Percentiles rank a stretch among this genome's conserved stretches.
Conservation (phyloP, 2,329 filamentous ascomycete genomes). For the Nemania sp. region DNA sequence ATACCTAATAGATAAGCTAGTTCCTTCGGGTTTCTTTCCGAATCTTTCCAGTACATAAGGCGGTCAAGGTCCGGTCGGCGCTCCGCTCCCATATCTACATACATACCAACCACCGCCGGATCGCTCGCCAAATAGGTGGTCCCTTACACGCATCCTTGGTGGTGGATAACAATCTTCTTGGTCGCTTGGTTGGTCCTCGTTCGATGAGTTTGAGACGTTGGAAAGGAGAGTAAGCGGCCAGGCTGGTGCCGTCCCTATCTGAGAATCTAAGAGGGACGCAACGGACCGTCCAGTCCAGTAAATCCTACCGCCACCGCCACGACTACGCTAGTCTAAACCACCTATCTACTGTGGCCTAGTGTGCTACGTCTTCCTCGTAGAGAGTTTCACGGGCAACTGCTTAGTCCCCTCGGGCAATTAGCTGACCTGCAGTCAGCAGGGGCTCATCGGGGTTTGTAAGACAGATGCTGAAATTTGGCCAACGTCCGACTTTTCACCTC, state of each 20-base stretch:
- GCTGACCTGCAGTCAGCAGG: constrained; percentile 35
- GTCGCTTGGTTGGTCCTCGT: constrained; percentile 25
- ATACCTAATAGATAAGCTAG: not conserved
- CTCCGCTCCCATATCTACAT: constrained; percentile 13
- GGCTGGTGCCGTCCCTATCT: constrained; percentile 4
- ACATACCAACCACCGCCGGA: constrained; percentile 24
- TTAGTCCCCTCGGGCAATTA: constrained; percentile 1
- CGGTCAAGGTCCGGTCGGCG: constrained; percentile 31
- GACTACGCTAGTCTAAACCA: constrained; percentile 6
- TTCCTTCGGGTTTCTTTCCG: constrained; percentile 16
- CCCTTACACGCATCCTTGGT: constrained; percentile 2
- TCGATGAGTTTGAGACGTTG: constrained; percentile 3
- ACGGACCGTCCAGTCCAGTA: constrained; percentile 30
- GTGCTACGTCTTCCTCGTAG: not conserved
- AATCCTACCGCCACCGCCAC: constrained; percentile 29
- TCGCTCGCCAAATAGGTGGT: constrained; percentile 3
- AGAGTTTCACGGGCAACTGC: constrained; percentile 14
- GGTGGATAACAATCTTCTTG: constrained; percentile 27
- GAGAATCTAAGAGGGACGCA: constrained; percentile 23
- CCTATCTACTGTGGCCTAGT: not conserved
- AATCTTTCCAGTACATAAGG: constrained; percentile 17
- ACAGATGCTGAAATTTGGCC: constrained; percentile 11
- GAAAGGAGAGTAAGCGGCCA: constrained; percentile 24
- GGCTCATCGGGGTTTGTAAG: constrained; percentile 18
- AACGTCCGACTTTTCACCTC: not conserved